phyloP scores from a whole-genome alignment of 441 rosid genomes.

The Oxalis stricta region DNA sequence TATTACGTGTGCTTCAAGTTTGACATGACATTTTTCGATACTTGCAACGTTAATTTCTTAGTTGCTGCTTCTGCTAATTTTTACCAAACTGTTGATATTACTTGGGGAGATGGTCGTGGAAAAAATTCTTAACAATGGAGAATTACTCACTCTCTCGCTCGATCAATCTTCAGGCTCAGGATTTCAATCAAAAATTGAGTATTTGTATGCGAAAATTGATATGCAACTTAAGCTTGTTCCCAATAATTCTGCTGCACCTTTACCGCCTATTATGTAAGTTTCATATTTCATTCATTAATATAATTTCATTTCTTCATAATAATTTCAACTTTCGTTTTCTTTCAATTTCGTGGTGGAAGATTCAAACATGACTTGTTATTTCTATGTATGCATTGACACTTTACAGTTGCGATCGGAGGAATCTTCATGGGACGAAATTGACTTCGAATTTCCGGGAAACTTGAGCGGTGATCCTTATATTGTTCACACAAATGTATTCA shows the following conservation, averaged over 20 bases:
- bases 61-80: slow-evolving; percentile 24
- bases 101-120: slow-evolving; percentile 45
- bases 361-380: background rate
- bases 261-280: slow-evolving; percentile 43
- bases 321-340: no score
- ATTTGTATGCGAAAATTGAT: slow-evolving; percentile 31
- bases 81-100: slow-evolving; percentile 25
- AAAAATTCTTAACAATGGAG: slow-evolving; percentile 31
- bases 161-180: slow-evolving; percentile 44
- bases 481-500: slow-evolving; percentile 35
- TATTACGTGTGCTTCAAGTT: no score
- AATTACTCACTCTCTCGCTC: slow-evolving; percentile 37
- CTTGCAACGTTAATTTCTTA: slow-evolving; percentile 4
- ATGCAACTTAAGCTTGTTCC: slow-evolving; percentile 51
- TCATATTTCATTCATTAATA: background rate
- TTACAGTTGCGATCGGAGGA: slow-evolving; percentile 31
- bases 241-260: slow-evolving; percentile 56
- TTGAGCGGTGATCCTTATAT: slow-evolving; percentile 33
- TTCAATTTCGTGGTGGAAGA: no score
- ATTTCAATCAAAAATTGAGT: slow-evolving; percentile 29
- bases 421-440: slow-evolving; percentile 36
- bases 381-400: background rate
- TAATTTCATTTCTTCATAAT: no score
- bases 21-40: no score
- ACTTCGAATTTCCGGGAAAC: slow-evolving; percentile 42